These are phyloP conservation scores for Papiliotrema laurentii DNA, from an alignment of 1,284 basidiomycete genomes.

Conservation along the genomic window DNA sequence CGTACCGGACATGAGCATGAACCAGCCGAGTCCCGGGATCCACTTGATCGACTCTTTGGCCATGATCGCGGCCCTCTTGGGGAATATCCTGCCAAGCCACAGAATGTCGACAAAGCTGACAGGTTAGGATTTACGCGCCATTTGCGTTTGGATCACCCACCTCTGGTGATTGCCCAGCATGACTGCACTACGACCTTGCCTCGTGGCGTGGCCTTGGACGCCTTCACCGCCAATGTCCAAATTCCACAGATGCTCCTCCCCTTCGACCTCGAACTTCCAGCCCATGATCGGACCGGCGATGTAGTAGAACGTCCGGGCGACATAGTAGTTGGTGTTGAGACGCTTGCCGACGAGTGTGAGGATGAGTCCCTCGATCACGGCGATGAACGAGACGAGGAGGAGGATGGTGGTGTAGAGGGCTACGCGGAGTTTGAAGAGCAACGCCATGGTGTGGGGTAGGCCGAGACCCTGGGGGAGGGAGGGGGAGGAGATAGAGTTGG, in stretches of 20 bases:
- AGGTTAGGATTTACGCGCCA: too few relatives aligned
- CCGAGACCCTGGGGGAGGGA: too few relatives aligned
- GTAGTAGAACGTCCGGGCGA: slow-evolving; percentile 79
- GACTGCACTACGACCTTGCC: slow-evolving; percentile 51
- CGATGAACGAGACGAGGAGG: slow-evolving; percentile 68
- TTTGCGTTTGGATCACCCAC: slow-evolving; percentile 25
- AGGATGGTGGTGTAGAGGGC: slow-evolving; percentile 70
- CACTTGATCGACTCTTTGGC: slow-evolving; percentile 87
- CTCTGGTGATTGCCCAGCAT: slow-evolving; percentile 90
- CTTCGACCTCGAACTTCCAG: slow-evolving; percentile 74
- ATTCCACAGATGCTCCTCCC: slow-evolving; percentile 68
- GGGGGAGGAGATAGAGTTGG: too few relatives aligned
- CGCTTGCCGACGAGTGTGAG: slow-evolving; percentile 66
- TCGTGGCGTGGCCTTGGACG: slow-evolving; percentile 29
- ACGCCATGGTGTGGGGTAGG: slow-evolving; percentile 32
- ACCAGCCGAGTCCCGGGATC: slow-evolving; percentile 83
- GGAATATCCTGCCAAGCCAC: slow-evolving; percentile 82
- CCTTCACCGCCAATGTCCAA: slow-evolving; percentile 51
- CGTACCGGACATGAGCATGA: slow-evolving; percentile 83
- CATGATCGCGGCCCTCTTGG: slow-evolving; percentile 80
- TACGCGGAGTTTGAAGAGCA: slow-evolving; percentile 59
- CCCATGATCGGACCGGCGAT: slow-evolving; percentile 67
- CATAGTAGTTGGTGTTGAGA: slow-evolving; percentile 78
- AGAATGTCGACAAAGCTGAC: slow-evolving; percentile 75
- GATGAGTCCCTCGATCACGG: slow-evolving; percentile 65